Base-by-base conservation (phyloP, 192 early-diverging fungal genomes). In the Gryganskiella cystojenkinii region DNA sequence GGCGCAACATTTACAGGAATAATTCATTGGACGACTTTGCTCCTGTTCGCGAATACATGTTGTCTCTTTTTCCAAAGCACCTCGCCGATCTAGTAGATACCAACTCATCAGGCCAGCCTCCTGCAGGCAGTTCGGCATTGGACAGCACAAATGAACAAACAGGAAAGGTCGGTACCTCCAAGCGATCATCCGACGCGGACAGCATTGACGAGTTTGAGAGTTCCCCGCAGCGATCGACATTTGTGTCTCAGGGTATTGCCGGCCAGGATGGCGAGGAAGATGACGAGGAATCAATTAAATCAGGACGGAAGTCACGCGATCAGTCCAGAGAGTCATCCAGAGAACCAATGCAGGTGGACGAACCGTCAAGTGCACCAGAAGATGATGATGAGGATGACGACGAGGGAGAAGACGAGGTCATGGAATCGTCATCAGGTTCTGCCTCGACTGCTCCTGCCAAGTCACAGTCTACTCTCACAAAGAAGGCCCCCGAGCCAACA, bases 1-100 rank as follows among this genome's bases (percentile, higher is more conserved):
- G 68, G 40, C 67, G 81, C 1, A 37, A 79, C 3, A 74, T 89
- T 58, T 78, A 83, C 22, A 22, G 60, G 17, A 33, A 82, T 47
- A 82, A 79, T 7, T 61, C 70, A 3, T 50, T 72, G 27, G 64
- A 81, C 4, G 81, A 84, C 1, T 83, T 82, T 6, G 53, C 76
- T 22, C 58, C 59, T 4, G 33, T 60, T 31, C 54, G 46, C 1
- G 69, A 50, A 22, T 66, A 65, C 4, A 82, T 61, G 25, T 40
- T 47, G 2, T 50, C 62, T 17, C 30, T 72, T 45, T 75, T 67
- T 40, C 69, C 60, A 14, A 43, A 43, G 17, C 55, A 76, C 10
- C 22, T 74, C 7, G 80, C 61, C 13, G 67, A 75, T 27, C 43
- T 47, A 25, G 54, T 45, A 7, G 63, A 61, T 37, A 40, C 37